A percentile compares a stretch with the other conserved stretches of the same genome.
phyloP scores from a whole-genome alignment of 768 basidiomycete species.

The Hebeloma cylindrosporum region DNA sequence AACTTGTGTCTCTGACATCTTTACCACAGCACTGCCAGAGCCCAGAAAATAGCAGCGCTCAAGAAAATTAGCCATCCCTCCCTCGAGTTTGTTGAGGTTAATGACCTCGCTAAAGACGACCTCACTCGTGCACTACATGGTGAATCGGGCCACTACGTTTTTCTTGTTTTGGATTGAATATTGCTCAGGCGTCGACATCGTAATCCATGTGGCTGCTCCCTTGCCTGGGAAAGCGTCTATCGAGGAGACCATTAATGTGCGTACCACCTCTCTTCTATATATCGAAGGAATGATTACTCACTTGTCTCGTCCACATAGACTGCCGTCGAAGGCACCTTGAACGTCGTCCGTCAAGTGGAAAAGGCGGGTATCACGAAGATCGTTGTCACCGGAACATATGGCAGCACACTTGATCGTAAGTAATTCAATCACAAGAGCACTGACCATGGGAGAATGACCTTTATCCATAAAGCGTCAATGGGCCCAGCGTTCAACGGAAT shows the following conservation, averaged over 20 bases:
- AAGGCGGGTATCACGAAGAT: slow-evolving; percentile 33
- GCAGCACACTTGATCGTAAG: slow-evolving; percentile 26
- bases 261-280: not conserved
- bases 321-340: slow-evolving; percentile 37
- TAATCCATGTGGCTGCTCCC: slow-evolving; percentile 44
- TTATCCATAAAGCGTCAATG: slow-evolving; percentile 19
- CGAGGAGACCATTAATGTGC: slow-evolving; percentile 23
- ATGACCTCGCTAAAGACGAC: slow-evolving; percentile 29
- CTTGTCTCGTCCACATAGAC: slow-evolving; percentile 20
- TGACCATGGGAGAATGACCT: not conserved
- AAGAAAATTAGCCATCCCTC: slow-evolving; percentile 27
- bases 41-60: slow-evolving; percentile 25
- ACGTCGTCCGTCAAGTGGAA: slow-evolving; percentile 36
- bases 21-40: slow-evolving; percentile 16
- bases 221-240: slow-evolving; percentile 23
- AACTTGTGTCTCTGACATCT: not conserved
- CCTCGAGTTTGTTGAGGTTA: slow-evolving; percentile 26
- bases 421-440: not conserved
- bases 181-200: slow-evolving; percentile 44
- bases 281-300: not conserved
- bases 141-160: slow-evolving; percentile 1
- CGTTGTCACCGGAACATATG: slow-evolving; percentile 32
- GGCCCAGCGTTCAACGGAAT: slow-evolving; percentile 22
- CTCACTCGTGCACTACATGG: slow-evolving; percentile 50
- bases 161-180: too few species aligned